Evolutionary conservation across 2,329 filamentous ascomycete species (phyloP).

Genomic region (Colletotrichum gloeosporioides): DNA sequence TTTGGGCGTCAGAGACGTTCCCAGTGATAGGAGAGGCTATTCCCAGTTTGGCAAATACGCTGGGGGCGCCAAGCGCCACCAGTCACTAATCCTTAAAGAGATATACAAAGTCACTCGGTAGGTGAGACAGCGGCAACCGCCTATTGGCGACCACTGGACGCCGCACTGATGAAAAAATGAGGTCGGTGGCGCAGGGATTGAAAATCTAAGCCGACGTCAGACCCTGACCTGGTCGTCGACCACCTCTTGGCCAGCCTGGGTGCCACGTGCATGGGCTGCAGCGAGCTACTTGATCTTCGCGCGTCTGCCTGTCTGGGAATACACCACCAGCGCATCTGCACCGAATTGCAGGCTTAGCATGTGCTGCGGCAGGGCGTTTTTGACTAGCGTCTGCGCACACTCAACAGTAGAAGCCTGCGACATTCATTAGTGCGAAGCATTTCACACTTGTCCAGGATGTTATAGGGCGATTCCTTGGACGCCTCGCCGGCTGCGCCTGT

Average conservation of each 20-base stretch:
- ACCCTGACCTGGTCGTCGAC: neutral
- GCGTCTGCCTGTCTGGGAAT: neutral
- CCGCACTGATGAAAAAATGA: neutral
- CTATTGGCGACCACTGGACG: neutral
- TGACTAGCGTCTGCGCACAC: neutral
- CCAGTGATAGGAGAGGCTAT: neutral
- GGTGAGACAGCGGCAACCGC: neutral
- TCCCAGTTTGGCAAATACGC: neutral
- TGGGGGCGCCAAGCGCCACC: neutral
- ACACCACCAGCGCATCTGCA: neutral
- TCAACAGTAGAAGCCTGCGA: neutral
- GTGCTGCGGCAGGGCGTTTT: neutral
- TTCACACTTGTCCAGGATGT: no score
- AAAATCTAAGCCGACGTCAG: neutral
- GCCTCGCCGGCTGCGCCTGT: neutral
- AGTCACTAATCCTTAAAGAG: rapidly evolving
- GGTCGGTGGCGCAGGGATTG: neutral
- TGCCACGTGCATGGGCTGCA: neutral
- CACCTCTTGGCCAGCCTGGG: neutral
- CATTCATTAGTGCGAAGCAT: neutral
- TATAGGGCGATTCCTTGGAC: no score
- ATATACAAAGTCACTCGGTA: rapidly evolving
- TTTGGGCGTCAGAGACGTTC: neutral
- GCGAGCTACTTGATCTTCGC: neutral
- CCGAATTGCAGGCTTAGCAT: neutral